Percentiles rank a stretch among this genome's conserved stretches.
These are phyloP conservation scores for Cladosporium sp. DNA, from an alignment of 2,329 filamentous ascomycete genomes.

Conservation along the genomic window DNA sequence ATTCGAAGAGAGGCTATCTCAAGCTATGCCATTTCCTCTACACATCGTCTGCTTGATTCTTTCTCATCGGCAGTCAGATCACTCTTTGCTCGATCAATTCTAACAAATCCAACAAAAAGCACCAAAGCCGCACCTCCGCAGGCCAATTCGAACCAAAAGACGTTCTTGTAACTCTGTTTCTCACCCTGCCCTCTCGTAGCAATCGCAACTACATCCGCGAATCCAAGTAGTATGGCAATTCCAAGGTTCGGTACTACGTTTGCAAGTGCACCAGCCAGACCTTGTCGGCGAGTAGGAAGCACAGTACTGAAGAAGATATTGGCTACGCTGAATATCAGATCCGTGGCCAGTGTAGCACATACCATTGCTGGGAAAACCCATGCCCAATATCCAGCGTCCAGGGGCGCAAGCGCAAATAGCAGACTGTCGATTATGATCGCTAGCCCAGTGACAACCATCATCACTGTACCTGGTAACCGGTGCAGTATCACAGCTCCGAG, in stretches of 20 bases:
- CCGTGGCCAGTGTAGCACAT: constrained; percentile 66
- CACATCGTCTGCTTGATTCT: no score
- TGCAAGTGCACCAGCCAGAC: constrained; percentile 65
- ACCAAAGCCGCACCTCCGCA: constrained; percentile 48
- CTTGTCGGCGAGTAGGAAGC: constrained; percentile 61
- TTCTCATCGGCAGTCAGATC: no score
- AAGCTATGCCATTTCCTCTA: no score
- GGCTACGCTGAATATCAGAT: constrained; percentile 69
- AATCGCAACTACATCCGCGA: constrained; percentile 59
- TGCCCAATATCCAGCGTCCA: constrained; percentile 59
- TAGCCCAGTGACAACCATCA: constrained; percentile 58
- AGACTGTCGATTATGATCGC: constrained; percentile 56
- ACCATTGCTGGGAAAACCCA: constrained; percentile 68
- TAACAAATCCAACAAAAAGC: constrained; percentile 51
- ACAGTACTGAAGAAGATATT: constrained; percentile 71
- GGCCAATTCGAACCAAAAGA: constrained; percentile 62
- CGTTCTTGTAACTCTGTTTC: constrained; percentile 56
- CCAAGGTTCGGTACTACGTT: constrained; percentile 67
- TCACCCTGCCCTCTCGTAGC: constrained; percentile 42
- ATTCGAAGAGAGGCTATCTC: no score
- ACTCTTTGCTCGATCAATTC: constrained; percentile 51
- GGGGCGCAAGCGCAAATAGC: constrained; percentile 60
- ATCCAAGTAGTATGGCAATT: constrained; percentile 65
- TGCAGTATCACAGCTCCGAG: constrained; percentile 64
- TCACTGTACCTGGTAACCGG: constrained; percentile 55